Conservation (phyloP, 306 rosid species). For the Boehmeria nivea region DNA sequence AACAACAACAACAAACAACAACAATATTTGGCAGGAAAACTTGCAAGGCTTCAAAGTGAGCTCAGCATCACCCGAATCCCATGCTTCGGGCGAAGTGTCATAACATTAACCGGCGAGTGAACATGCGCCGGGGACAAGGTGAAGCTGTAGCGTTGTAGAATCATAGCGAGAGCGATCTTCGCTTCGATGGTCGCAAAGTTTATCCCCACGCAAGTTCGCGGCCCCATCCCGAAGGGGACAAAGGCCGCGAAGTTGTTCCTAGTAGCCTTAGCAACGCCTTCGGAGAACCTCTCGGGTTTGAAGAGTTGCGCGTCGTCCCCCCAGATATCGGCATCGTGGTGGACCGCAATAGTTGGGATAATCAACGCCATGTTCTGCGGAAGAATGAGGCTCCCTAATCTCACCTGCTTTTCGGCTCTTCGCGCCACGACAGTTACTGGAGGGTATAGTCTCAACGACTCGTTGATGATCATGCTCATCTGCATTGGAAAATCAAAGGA, state of each 20-base stretch:
- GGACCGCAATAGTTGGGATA: neutral
- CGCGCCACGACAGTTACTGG: neutral
- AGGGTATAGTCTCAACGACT: constrained; percentile 21
- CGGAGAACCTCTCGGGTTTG: constrained; percentile 20
- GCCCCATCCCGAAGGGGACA: constrained; percentile 23
- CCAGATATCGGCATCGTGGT: constrained; percentile 17
- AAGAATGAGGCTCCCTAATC: constrained; percentile 12
- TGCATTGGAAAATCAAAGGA: neutral
- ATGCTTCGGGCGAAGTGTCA: constrained; percentile 14
- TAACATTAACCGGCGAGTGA: constrained; percentile 12
- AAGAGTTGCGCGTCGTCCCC: constrained; percentile 19
- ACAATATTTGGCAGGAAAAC: too few relatives aligned
- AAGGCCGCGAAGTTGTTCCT: constrained; percentile 5
- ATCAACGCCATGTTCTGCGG: neutral
- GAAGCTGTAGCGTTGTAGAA: constrained; percentile 18
- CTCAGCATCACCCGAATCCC: constrained; percentile 23
- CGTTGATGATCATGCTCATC: constrained; percentile 28
- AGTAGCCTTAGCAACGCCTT: constrained; percentile 22
- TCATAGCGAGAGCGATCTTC: constrained; percentile 27
- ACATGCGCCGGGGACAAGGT: constrained; percentile 20
- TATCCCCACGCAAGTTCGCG: constrained; percentile 12
- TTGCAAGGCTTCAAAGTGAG: too few relatives aligned
- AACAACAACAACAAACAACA: too few relatives aligned
- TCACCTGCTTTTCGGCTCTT: neutral
- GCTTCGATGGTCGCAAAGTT: constrained; percentile 17